Conservation (phyloP, 169 alveolate species). For the Amoebophrya sp. region DNA sequence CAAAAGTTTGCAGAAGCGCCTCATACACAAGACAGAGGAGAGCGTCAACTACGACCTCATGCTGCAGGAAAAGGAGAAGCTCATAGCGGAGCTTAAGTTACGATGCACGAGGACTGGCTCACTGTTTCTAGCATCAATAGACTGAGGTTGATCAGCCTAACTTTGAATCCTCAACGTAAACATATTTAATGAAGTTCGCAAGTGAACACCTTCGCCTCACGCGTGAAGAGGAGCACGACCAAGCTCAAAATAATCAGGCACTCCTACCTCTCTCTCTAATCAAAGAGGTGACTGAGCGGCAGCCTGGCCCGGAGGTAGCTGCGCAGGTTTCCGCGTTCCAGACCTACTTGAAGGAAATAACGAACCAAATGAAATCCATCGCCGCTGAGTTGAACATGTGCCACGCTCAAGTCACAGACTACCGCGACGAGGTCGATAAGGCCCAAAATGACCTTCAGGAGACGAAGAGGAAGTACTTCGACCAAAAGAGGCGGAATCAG, state of each 20-base stretch:
- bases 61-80: slow-evolving; percentile 84
- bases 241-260: too few relatives aligned
- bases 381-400: background rate
- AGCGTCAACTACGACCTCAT: slow-evolving; percentile 70
- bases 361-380: background rate
- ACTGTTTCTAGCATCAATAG: too few relatives aligned
- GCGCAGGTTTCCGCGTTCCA: background rate
- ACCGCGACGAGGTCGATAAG: background rate
- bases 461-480: background rate
- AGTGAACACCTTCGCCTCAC: too few relatives aligned
- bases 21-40: slow-evolving; percentile 87
- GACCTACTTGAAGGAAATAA: background rate
- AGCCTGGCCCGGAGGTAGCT: background rate
- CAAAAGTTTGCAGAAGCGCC: slow-evolving; percentile 78
- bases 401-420: background rate
- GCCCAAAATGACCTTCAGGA: background rate
- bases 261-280: too few relatives aligned
- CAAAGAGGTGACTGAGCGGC: background rate
- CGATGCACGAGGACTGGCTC: too few relatives aligned
- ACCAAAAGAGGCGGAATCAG: background rate
- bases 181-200: too few relatives aligned
- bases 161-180: too few relatives aligned
- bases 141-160: too few relatives aligned
- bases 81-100: slow-evolving; percentile 74
- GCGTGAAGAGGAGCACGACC: too few relatives aligned